A percentile compares a stretch with the other conserved stretches of the same genome.
phyloP scores from a whole-genome alignment of 305 asterid genomes.

The Solanum hybrid region DNA sequence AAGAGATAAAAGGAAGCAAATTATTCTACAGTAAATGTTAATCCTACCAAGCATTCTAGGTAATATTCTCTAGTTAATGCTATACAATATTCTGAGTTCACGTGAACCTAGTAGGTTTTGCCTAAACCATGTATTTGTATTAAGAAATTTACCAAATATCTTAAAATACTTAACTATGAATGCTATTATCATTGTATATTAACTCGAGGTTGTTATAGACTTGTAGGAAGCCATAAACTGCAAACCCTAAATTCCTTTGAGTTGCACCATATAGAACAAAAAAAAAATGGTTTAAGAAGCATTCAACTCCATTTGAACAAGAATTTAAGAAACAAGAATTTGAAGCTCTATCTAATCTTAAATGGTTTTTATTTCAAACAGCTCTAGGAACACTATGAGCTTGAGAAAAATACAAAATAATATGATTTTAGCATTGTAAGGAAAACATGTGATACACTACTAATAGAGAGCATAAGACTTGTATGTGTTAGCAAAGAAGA shows the following conservation, averaged over 20 bases:
- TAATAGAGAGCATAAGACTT: neutral
- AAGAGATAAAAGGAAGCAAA: neutral
- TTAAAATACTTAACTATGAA: neutral
- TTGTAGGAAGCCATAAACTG: neutral
- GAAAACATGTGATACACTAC: constrained; percentile 3
- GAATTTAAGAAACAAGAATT: neutral
- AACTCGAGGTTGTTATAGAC: neutral
- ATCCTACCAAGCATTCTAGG: neutral
- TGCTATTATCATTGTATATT: neutral
- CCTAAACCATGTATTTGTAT: neutral
- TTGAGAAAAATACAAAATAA: constrained; percentile 16
- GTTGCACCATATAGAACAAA: neutral
- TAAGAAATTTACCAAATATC: neutral
- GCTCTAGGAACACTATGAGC: neutral
- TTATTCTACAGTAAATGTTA: neutral
- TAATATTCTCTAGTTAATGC: neutral
- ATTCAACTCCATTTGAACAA: neutral
- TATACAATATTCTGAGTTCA: neutral
- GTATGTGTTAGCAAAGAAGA: constrained; percentile 25
- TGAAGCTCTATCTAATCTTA: neutral
- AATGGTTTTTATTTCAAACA: neutral
- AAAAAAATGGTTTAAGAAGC: neutral
- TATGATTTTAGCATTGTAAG: neutral
- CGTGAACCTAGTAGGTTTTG: neutral
- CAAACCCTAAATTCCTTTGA: neutral